Percentiles rank a stretch among this genome's conserved stretches.
Evolutionary conservation across 495 filamentous ascomycete species (phyloP).

Genomic region (Penicillium steckii): DNA sequence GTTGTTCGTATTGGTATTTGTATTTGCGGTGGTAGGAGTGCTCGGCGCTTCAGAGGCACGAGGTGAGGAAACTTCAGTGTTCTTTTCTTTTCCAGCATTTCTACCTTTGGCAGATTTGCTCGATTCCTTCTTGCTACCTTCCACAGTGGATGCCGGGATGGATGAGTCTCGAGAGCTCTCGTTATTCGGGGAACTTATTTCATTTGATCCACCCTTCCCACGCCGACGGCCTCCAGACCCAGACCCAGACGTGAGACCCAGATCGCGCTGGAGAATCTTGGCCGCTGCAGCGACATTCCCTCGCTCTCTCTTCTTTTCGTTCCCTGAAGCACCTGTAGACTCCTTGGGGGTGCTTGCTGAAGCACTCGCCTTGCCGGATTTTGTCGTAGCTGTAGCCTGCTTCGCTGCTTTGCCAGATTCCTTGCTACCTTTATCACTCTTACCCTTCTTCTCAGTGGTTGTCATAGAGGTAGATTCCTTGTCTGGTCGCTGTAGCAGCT

Average conservation of each 20-base stretch:
- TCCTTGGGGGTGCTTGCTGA: conserved; percentile 36
- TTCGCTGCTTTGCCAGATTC: conserved; percentile 81
- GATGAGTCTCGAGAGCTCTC: conserved; percentile 27
- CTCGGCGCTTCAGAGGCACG: conserved; percentile 24
- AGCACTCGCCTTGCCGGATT: conserved; percentile 26
- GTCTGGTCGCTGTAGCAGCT: conserved; percentile 40
- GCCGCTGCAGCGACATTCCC: conserved; percentile 75
- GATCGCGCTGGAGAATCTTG: conserved; percentile 84
- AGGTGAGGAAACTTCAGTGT: conserved; percentile 25
- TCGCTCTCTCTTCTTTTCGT: conserved; percentile 60
- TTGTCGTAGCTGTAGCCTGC: conserved; percentile 51
- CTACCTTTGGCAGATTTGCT: conserved; percentile 28
- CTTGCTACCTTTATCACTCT: conserved; percentile 61
- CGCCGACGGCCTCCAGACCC: conserved; percentile 47
- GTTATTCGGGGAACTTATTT: conserved; percentile 22
- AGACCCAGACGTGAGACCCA: conserved; percentile 65
- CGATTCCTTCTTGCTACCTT: conserved; percentile 34
- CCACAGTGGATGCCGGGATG: conserved; percentile 22
- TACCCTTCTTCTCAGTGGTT: conserved; percentile 48
- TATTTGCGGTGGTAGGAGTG: conserved; percentile 20
- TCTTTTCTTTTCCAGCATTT: conserved; percentile 25
- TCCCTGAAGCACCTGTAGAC: conserved; percentile 23
- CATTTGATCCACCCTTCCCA: conserved; percentile 33
- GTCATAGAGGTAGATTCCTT: conserved; percentile 39
- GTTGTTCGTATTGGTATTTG: conserved; percentile 26